phyloP scores from a whole-genome alignment of 495 filamentous ascomycete species.

The Talaromyces thailandensis region DNA sequence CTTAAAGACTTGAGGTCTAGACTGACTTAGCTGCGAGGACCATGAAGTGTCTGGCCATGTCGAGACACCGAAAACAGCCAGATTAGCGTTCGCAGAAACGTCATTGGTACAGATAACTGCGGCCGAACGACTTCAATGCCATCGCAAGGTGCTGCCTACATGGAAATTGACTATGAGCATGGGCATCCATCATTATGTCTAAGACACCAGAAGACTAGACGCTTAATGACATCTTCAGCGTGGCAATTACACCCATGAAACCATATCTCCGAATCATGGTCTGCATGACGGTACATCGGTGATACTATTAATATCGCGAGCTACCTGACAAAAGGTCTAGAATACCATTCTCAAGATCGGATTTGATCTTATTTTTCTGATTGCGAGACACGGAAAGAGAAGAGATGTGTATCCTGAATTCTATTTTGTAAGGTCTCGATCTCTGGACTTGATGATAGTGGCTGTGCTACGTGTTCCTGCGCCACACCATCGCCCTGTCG shows the following conservation, averaged over 20 bases:
- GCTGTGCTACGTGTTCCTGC: background rate
- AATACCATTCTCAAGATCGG: background rate
- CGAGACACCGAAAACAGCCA: background rate
- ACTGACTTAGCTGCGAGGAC: background rate
- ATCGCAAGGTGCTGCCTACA: background rate
- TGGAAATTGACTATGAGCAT: background rate
- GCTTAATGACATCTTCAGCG: background rate
- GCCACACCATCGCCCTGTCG: background rate
- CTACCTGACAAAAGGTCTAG: background rate
- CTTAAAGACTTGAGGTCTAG: background rate
- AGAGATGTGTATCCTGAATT: background rate
- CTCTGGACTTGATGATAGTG: background rate
- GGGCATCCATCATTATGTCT: background rate
- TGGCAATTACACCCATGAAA: background rate
- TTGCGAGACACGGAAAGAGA: background rate
- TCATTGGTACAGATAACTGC: too few relatives aligned
- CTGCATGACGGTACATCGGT: background rate
- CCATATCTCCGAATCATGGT: background rate
- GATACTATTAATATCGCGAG: background rate
- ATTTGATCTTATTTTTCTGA: background rate
- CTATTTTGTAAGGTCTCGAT: background rate
- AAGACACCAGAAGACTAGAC: background rate
- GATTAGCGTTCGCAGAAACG: too few relatives aligned
- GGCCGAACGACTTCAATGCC: background rate
- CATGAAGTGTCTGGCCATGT: background rate